Conservation (phyloP, 2,329 filamentous ascomycete genomes). For the Lecanicillium sp. region DNA sequence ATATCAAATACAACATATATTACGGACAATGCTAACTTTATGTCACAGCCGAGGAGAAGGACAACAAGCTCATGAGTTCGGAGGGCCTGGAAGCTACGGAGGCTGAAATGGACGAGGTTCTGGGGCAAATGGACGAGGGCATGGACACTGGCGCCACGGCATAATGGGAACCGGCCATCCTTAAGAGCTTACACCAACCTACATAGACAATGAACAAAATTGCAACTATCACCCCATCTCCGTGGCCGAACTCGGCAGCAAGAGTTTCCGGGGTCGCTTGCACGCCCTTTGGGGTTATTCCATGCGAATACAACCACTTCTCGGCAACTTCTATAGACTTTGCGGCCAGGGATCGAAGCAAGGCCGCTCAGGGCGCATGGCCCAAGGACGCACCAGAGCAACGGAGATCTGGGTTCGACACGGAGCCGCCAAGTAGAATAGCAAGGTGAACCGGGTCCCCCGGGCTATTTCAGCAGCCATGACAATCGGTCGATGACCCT, state of each 20-base stretch:
- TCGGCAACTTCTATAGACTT: too few relatives aligned
- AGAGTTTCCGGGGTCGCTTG: too few relatives aligned
- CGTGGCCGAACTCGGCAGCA: too few relatives aligned
- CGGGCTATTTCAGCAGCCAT: not conserved
- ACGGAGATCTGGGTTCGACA: too few relatives aligned
- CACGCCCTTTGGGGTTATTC: too few relatives aligned
- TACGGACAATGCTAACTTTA: constrained; percentile 14
- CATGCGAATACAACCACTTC: too few relatives aligned
- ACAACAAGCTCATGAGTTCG: constrained; percentile 62
- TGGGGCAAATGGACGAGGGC: constrained; percentile 36
- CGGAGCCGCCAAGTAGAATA: not conserved
- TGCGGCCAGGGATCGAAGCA: too few relatives aligned
- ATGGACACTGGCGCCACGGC: not conserved
- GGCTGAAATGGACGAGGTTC: constrained; percentile 51
- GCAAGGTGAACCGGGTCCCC: not conserved
- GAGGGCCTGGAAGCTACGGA: constrained; percentile 59
- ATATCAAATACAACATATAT: constrained; percentile 10
- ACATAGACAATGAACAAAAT: too few relatives aligned
- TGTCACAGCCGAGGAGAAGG: constrained; percentile 56
- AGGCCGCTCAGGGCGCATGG: too few relatives aligned
- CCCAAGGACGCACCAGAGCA: too few relatives aligned
- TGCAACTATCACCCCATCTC: too few relatives aligned
- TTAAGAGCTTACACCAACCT: not conserved
- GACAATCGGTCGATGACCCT: too few relatives aligned
- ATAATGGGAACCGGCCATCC: not conserved